These are phyloP conservation scores for Coemansia sp. DNA, from an alignment of 192 early-diverging fungal species.

Conservation along the genomic window DNA sequence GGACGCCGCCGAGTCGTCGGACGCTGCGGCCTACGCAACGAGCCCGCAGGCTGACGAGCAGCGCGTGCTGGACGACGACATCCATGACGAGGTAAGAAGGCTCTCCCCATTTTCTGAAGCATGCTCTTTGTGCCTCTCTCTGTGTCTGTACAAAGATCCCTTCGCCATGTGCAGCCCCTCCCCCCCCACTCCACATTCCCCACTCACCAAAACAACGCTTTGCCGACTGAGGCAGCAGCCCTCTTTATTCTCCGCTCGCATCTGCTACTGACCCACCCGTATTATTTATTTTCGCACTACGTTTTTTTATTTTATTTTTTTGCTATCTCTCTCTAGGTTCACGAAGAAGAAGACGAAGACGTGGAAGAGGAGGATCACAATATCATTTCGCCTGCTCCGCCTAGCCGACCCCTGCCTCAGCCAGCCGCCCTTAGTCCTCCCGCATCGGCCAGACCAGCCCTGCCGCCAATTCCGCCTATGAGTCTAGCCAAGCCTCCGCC, in stretches of 20 bases:
- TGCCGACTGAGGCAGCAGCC: background rate
- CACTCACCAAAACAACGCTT: background rate
- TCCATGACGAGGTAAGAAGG: constrained; percentile 25
- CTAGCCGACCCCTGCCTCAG: constrained; percentile 41
- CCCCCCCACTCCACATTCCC: background rate
- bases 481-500: constrained; percentile 23
- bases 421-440: constrained; percentile 30
- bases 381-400: constrained; percentile 32
- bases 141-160: background rate
- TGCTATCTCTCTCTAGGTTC: constrained; percentile 2
- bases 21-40: background rate
- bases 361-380: constrained; percentile 17
- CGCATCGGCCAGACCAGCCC: constrained; percentile 9
- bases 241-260: background rate
- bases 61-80: background rate
- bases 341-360: constrained; percentile 1
- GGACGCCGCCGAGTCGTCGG: constrained; percentile 11
- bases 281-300: background rate
- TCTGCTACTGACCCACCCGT: background rate
- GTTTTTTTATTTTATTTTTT: constrained; percentile 1
- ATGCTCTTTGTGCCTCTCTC: background rate
- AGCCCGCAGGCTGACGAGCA: constrained; percentile 4
- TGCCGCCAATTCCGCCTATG: constrained; percentile 23
- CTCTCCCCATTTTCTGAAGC: background rate
- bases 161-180: background rate